A percentile compares a stretch with the other conserved stretches of the same genome.
These are phyloP conservation scores for Cyphellophora attinorum DNA, from an alignment of 2,329 filamentous ascomycete species.

Conservation along the genomic window DNA sequence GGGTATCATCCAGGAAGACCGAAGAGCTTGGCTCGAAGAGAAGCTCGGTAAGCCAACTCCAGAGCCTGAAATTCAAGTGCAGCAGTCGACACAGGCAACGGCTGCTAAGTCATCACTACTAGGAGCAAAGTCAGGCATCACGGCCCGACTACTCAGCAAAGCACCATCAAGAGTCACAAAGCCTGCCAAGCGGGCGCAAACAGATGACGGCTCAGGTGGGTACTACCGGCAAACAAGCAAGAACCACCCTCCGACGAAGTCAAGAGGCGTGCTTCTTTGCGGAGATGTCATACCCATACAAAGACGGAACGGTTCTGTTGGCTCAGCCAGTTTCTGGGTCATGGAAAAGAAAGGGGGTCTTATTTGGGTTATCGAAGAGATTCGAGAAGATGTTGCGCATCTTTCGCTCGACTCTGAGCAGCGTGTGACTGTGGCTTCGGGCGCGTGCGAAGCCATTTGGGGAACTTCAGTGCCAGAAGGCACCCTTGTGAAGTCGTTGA, in stretches of 20 bases:
- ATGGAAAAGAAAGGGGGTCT: slow-evolving; percentile 91
- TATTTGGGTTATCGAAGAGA: slow-evolving; percentile 97
- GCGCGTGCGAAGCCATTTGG: slow-evolving; percentile 81
- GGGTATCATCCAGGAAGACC: slow-evolving; percentile 85
- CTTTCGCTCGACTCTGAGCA: slow-evolving; percentile 71
- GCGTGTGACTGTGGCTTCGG: slow-evolving; percentile 57
- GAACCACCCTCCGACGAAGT: slow-evolving; percentile 64
- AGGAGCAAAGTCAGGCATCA: slow-evolving; percentile 73
- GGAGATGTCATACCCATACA: slow-evolving; percentile 97
- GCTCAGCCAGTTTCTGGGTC: slow-evolving; percentile 93
- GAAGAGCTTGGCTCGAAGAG: slow-evolving; percentile 78
- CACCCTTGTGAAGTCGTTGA: slow-evolving; percentile 65
- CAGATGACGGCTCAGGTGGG: slow-evolving; percentile 47
- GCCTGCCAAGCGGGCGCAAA: slow-evolving; percentile 39
- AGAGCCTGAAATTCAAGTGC: slow-evolving; percentile 34
- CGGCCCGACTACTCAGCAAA: slow-evolving; percentile 79
- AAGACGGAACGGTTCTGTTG: slow-evolving; percentile 84
- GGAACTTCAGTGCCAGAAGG: slow-evolving; percentile 56
- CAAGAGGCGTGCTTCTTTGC: slow-evolving; percentile 80
- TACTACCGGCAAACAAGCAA: slow-evolving; percentile 33
- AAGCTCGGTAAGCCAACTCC: slow-evolving; percentile 58
- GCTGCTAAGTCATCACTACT: slow-evolving; percentile 25
- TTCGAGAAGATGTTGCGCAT: slow-evolving; percentile 82
- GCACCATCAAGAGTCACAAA: slow-evolving; percentile 50
- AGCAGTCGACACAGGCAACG: slow-evolving; percentile 9